Conservation (phyloP, 768 basidiomycete genomes). For the Termitomyces sp. region DNA sequence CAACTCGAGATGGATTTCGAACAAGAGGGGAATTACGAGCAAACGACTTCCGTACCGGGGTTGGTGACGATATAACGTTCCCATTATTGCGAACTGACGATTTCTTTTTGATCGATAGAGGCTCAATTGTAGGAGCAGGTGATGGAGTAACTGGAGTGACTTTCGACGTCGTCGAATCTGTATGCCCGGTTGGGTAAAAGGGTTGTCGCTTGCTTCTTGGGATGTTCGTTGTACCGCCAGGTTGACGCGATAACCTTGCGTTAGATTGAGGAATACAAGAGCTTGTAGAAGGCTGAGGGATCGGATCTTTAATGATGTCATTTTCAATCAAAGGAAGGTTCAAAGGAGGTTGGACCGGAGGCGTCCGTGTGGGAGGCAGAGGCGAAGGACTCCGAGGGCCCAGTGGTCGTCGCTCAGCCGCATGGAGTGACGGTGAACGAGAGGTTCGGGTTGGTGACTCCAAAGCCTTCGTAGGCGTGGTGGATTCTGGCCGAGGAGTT, state of each 20-base stretch:
- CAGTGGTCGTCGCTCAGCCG: conserved; percentile 58
- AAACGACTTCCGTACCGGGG: conserved; percentile 34
- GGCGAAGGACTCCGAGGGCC: conserved; percentile 80
- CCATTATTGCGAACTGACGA: conserved; percentile 52
- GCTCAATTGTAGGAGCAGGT: conserved; percentile 54
- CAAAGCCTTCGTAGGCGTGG: conserved; percentile 30
- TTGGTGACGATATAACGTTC: conserved; percentile 33
- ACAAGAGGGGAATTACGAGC: conserved; percentile 54
- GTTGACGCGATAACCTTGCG: conserved; percentile 22
- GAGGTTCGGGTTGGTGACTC: conserved; percentile 33
- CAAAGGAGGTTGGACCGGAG: conserved; percentile 21
- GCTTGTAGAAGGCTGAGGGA: conserved; percentile 17
- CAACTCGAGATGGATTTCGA: conserved; percentile 36
- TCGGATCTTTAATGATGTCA: conserved; percentile 37
- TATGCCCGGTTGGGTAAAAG: conserved; percentile 51
- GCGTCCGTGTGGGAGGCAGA: conserved; percentile 46
- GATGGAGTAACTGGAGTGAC: conserved; percentile 26
- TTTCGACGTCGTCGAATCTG: conserved; percentile 54
- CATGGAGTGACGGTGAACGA: conserved; percentile 43
- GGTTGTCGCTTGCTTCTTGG: conserved; percentile 73
- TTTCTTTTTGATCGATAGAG: conserved; percentile 85
- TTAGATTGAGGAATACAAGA: conserved; percentile 17
- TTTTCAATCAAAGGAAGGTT: conserved; percentile 44
- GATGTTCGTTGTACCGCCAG: conserved; percentile 42
- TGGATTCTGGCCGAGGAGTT: conserved; percentile 44